phyloP scores from a whole-genome alignment of 2,329 filamentous ascomycete genomes.

The Fusarium haematococcum region DNA sequence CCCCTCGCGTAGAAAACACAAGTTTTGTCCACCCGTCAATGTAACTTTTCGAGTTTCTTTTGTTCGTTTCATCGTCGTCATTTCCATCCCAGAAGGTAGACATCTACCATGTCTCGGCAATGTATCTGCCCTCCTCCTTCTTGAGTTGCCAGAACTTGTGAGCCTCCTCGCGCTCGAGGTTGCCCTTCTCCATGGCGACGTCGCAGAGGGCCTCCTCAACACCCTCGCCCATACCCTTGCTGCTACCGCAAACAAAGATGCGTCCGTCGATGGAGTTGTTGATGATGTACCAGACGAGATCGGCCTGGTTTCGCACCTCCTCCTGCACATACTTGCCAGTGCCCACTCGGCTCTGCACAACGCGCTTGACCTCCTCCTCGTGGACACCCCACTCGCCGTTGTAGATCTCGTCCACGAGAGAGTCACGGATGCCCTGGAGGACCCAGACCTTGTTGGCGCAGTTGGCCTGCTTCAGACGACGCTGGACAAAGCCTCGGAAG shows the following conservation, averaged over 20 bases:
- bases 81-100: background rate
- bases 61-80: background rate
- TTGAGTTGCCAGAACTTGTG: slow-evolving; percentile 91
- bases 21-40: background rate
- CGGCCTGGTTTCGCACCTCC: slow-evolving; percentile 89
- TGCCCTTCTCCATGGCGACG: slow-evolving; percentile 93
- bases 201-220: slow-evolving; percentile 89
- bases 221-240: slow-evolving; percentile 96
- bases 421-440: slow-evolving; percentile 93
- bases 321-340: slow-evolving; percentile 96
- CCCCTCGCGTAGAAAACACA: slow-evolving; percentile 1
- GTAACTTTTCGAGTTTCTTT: background rate
- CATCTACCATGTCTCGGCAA: slow-evolving; percentile 79
- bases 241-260: slow-evolving; percentile 95
- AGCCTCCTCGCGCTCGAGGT: slow-evolving; percentile 84
- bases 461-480: slow-evolving; percentile 91
- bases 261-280: slow-evolving; percentile 97
- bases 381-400: slow-evolving; percentile 96
- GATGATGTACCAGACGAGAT: slow-evolving; percentile 98
- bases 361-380: slow-evolving; percentile 86
- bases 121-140: slow-evolving; percentile 93
- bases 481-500: slow-evolving; percentile 97
- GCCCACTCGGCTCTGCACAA: slow-evolving; percentile 80
- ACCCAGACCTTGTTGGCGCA: slow-evolving; percentile 99
- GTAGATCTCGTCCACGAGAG: slow-evolving; percentile 94